Conservation (phyloP, 805 yeast species). For the Wilhelminamyces savonicus region DNA sequence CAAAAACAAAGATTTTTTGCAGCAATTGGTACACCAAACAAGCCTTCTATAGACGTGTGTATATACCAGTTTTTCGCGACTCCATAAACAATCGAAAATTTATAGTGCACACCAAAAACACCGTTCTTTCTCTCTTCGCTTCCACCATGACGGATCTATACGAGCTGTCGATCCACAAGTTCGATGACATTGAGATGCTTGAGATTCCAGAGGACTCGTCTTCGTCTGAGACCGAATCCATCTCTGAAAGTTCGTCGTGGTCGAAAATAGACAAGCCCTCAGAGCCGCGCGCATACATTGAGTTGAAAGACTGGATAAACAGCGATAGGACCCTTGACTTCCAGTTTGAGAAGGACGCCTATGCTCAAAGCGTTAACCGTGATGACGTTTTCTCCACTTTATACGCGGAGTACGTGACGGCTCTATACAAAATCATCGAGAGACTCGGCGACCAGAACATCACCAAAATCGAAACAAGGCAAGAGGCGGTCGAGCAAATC, state of each 20-base stretch:
- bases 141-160: constrained; percentile 12
- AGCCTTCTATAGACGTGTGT: too few relatives aligned
- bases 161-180: constrained; percentile 2
- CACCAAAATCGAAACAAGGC: constrained; percentile 7
- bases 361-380: constrained; percentile 27
- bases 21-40: constrained; percentile 8
- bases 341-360: constrained; percentile 38
- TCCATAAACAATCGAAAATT: constrained; percentile 1
- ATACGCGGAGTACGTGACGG: constrained; percentile 43
- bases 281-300: constrained; percentile 15
- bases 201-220: constrained; percentile 33
- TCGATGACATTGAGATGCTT: constrained; percentile 30
- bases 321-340: constrained; percentile 27
- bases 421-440: constrained; percentile 49
- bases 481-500: constrained; percentile 19
- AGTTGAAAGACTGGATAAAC: constrained; percentile 44
- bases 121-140: background rate
- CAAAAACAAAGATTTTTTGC: constrained; percentile 7
- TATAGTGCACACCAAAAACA: background rate
- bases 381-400: constrained; percentile 33
- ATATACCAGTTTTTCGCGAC: constrained; percentile 1
- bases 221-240: constrained; percentile 22
- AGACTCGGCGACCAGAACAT: constrained; percentile 13
- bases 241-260: constrained; percentile 9
- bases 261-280: constrained; percentile 1